Evolutionary conservation across 2,329 filamentous ascomycete genomes (phyloP).

Genomic region (Penicillium sp.): DNA sequence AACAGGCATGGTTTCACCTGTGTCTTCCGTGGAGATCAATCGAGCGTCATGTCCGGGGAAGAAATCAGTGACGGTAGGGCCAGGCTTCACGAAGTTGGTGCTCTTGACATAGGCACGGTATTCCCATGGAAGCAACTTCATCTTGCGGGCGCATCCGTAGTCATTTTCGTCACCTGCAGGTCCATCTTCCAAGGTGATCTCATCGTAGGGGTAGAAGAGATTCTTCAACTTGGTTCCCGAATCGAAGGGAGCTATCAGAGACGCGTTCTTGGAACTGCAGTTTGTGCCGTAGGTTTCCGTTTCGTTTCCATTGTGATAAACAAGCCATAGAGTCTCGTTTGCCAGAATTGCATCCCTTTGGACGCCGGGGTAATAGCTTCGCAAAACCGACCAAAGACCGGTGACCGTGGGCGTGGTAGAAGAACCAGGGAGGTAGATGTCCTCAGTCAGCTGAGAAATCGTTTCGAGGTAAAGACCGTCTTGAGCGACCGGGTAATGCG

Average conservation of each 20-base stretch:
- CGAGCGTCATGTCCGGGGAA: conserved; percentile 62
- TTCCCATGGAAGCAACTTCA: conserved; percentile 58
- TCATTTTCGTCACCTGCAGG: conserved; percentile 48
- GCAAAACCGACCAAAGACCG: conserved; percentile 63
- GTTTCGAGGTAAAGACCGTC: conserved; percentile 58
- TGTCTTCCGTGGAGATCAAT: conserved; percentile 52
- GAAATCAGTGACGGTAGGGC: conserved; percentile 61
- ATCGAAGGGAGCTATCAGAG: conserved; percentile 59
- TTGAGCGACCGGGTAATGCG: conserved; percentile 59
- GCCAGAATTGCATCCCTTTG: conserved; percentile 49
- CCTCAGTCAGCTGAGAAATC: conserved; percentile 57
- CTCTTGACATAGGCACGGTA: conserved; percentile 62
- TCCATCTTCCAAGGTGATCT: conserved; percentile 52
- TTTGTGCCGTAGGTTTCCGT: conserved; percentile 59
- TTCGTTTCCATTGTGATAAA: conserved; percentile 49
- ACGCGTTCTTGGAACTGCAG: conserved; percentile 37
- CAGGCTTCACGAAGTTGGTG: conserved; percentile 51
- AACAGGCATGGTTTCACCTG: conserved; percentile 50
- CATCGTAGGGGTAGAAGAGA: conserved; percentile 63
- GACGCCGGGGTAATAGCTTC: conserved; percentile 49
- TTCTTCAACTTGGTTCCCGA: conserved; percentile 59
- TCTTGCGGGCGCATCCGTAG: conserved; percentile 57
- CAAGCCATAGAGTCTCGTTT: conserved; percentile 48
- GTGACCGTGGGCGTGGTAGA: conserved; percentile 55
- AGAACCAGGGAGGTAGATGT: conserved; percentile 55